Conservation (phyloP, 108 stramenopile genomes). For the Nannochloropsis gaditana region DNA sequence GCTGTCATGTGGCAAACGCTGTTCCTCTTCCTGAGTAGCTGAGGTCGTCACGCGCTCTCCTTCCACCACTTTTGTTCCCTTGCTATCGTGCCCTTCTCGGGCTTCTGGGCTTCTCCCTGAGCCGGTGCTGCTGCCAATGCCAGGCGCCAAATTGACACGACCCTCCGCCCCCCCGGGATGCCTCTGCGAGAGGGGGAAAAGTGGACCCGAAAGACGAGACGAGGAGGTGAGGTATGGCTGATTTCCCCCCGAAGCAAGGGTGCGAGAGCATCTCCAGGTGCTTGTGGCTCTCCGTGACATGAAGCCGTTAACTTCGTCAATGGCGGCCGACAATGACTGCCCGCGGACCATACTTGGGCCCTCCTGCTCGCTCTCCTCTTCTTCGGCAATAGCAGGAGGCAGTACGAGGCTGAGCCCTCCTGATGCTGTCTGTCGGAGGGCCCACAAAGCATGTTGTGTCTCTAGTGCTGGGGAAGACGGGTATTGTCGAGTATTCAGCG, state of each 20-base stretch:
- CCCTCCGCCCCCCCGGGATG: neutral
- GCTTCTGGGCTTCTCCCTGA: neutral
- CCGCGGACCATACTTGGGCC: neutral
- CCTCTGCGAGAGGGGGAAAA: neutral
- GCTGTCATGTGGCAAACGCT: neutral
- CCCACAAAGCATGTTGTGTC: slow-evolving; percentile 8
- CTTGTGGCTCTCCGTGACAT: neutral
- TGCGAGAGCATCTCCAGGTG: neutral
- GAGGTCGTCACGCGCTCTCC: no score
- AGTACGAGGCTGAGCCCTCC: neutral
- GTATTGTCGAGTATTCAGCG: neutral
- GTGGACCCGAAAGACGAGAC: neutral
- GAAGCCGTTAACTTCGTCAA: neutral
- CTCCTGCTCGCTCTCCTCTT: neutral
- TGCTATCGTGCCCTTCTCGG: no score
- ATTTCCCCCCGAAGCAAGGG: neutral
- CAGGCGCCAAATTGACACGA: neutral
- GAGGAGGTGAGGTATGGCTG: neutral
- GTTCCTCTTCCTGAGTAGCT: neutral
- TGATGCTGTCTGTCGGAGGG: neutral
- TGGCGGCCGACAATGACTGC: neutral
- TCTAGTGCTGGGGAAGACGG: neutral
- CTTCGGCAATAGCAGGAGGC: neutral
- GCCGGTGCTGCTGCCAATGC: slow-evolving; percentile 1
- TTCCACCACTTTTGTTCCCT: no score